Percentiles rank a stretch among this genome's conserved stretches.
These are phyloP conservation scores for Tolypocladium capitatum DNA, from an alignment of 2,329 filamentous ascomycete genomes.

Conservation along the genomic window DNA sequence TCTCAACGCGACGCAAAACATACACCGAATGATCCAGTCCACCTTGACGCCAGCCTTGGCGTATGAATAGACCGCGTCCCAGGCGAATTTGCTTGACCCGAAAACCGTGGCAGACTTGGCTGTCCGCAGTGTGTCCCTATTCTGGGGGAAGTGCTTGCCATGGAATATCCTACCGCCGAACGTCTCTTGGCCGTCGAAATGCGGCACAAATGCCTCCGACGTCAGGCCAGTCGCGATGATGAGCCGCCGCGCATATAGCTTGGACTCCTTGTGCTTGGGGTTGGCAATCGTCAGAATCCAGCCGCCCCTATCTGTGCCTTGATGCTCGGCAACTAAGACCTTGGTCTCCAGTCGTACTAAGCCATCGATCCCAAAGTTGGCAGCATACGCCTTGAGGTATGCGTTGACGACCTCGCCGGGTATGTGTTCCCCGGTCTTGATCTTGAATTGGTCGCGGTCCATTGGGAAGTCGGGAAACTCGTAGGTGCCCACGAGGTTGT, in stretches of 20 bases:
- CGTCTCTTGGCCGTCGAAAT: conserved; percentile 29
- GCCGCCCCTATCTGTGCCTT: conserved; percentile 19
- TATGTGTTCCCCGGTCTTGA: conserved; percentile 32
- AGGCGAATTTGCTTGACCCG: conserved; percentile 51
- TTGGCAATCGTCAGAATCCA: conserved; percentile 26
- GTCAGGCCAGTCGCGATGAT: conserved; percentile 44
- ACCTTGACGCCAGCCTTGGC: conserved; percentile 41
- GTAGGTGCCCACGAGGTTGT: conserved; percentile 61
- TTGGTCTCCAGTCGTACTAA: conserved; percentile 26
- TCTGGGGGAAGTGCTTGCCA: conserved; percentile 28
- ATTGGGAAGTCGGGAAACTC: conserved; percentile 66
- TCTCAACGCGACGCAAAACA: no score
- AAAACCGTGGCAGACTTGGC: conserved; percentile 39
- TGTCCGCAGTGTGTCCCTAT: conserved; percentile 25
- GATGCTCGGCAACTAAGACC: conserved; percentile 29
- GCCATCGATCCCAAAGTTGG: conserved; percentile 26
- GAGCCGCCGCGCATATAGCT: conserved; percentile 30
- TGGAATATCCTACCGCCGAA: conserved; percentile 38
- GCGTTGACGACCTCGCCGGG: conserved; percentile 30
- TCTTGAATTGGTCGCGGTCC: conserved; percentile 36
- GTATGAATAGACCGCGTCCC: conserved; percentile 51
- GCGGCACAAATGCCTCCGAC: conserved; percentile 31
- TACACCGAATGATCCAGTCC: conserved; percentile 45
- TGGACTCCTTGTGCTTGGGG: conserved; percentile 7
- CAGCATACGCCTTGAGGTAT: conserved; percentile 33